phyloP scores from a whole-genome alignment of 1,284 basidiomycete species.

The Fomitopsis schrenkii region DNA sequence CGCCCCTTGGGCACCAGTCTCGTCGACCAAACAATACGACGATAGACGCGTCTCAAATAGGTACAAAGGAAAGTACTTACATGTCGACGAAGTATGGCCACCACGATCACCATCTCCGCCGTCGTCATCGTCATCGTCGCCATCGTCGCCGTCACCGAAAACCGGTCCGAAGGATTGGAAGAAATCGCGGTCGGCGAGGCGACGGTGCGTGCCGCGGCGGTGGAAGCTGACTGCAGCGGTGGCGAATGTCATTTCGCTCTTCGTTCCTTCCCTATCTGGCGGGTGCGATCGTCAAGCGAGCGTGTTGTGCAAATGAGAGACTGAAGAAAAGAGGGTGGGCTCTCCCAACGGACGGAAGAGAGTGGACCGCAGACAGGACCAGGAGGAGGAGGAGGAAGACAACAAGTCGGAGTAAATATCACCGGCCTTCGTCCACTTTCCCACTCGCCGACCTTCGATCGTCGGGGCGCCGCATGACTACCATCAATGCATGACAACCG shows the following conservation, averaged over 20 bases:
- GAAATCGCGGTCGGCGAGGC: constrained; percentile 7
- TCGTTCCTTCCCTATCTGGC: neutral
- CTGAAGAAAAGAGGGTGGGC: constrained; percentile 24
- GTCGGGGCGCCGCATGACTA: neutral
- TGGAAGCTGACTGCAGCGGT: constrained; percentile 14
- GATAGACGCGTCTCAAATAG: neutral
- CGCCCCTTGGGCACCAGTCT: too few species aligned
- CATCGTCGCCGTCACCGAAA: neutral
- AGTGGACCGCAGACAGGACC: constrained; percentile 9
- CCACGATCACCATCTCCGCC: neutral
- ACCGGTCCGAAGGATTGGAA: neutral
- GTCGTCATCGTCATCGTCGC: neutral
- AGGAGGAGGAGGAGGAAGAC: constrained; percentile 3
- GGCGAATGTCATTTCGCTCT: constrained; percentile 19
- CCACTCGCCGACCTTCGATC: too few species aligned
- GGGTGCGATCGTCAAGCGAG: constrained; percentile 2
- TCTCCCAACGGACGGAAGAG: constrained; percentile 18
- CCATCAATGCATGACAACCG: neutral
- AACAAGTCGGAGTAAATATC: neutral
- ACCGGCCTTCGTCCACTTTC: neutral
- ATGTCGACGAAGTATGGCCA: neutral
- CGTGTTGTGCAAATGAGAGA: constrained; percentile 18
- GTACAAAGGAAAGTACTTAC: neutral
- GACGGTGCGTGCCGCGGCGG: constrained; percentile 19
- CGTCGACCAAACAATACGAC: too few species aligned